A percentile compares a stretch with the other conserved stretches of the same genome.
phyloP scores from a whole-genome alignment of 345 rosid genomes.

The Camelina neglecta region DNA sequence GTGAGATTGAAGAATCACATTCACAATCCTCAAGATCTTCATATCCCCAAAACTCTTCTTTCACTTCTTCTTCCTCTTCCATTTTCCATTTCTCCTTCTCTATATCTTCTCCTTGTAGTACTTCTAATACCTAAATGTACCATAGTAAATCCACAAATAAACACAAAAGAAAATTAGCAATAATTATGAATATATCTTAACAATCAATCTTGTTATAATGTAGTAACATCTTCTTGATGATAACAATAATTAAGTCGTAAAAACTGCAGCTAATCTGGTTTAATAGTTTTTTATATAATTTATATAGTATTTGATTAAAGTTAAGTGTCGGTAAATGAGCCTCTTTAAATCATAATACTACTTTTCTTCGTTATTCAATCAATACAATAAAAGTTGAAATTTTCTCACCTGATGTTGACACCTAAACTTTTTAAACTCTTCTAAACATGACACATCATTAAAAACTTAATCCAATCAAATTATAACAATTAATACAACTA shows the following conservation, averaged over 20 bases:
- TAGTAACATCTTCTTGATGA: background rate
- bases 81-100: conserved; percentile 81
- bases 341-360: background rate
- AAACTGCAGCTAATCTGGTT: conserved; percentile 16
- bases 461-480: background rate
- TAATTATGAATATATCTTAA: too few relatives aligned
- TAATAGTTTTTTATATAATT: background rate
- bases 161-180: background rate
- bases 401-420: too few relatives aligned
- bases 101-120: conserved; percentile 60
- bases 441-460: too few relatives aligned
- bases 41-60: conserved; percentile 84
- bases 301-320: conserved; percentile 1
- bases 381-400: too few relatives aligned
- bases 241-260: background rate
- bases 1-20: conserved; percentile 57
- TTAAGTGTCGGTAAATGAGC: conserved; percentile 36
- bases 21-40: conserved; percentile 84
- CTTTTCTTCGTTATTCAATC: background rate
- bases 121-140: conserved; percentile 62
- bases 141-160: conserved; percentile 3
- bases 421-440: too few relatives aligned
- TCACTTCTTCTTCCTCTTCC: conserved; percentile 76
- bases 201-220: conserved; percentile 3
- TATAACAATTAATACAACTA: too few relatives aligned